Evolutionary conservation across 2,329 filamentous ascomycete genomes (phyloP).

Genomic region (Phyllosticta citriasiana): DNA sequence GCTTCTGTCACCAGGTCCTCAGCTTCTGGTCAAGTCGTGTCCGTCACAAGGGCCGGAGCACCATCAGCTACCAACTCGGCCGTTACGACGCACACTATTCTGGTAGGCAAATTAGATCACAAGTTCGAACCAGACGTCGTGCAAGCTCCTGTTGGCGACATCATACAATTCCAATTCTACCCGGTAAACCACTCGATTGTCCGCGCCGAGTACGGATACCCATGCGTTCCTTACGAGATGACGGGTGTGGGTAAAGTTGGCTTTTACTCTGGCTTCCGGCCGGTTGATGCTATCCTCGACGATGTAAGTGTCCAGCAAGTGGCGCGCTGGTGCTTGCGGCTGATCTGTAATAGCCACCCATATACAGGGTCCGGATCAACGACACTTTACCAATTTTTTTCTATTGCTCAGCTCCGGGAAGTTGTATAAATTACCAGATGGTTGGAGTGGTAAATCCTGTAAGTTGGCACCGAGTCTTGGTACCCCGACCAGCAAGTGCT

Average conservation of each 20-base stretch:
- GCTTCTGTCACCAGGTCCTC: not conserved
- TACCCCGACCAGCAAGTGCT: not conserved
- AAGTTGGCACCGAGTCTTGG: constrained; percentile 14
- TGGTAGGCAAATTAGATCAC: constrained; percentile 9
- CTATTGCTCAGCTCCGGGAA: constrained; percentile 46
- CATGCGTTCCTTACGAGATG: constrained; percentile 31
- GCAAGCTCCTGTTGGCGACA: constrained; percentile 22
- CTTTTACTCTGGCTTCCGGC: constrained; percentile 23
- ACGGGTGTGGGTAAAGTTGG: constrained; percentile 19
- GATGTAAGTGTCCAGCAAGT: not conserved
- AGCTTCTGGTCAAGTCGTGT: not conserved
- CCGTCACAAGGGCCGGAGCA: not conserved
- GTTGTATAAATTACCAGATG: constrained; percentile 59
- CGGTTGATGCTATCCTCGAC: constrained; percentile 7
- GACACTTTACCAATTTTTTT: constrained; percentile 27
- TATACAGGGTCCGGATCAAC: constrained; percentile 25
- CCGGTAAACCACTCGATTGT: constrained; percentile 35
- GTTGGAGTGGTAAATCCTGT: constrained; percentile 66
- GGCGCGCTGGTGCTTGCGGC: not conserved
- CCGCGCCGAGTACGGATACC: constrained; percentile 28
- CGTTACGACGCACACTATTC: constrained; percentile 1
- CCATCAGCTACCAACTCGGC: constrained; percentile 2
- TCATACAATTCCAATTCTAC: constrained; percentile 29
- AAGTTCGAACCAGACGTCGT: constrained; percentile 9
- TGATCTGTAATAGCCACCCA: constrained; percentile 1